A percentile compares a stretch with the other conserved stretches of the same genome.
Conservation (phyloP, 2,329 filamentous ascomycete genomes). For the Colletotrichum cordylinicola region DNA sequence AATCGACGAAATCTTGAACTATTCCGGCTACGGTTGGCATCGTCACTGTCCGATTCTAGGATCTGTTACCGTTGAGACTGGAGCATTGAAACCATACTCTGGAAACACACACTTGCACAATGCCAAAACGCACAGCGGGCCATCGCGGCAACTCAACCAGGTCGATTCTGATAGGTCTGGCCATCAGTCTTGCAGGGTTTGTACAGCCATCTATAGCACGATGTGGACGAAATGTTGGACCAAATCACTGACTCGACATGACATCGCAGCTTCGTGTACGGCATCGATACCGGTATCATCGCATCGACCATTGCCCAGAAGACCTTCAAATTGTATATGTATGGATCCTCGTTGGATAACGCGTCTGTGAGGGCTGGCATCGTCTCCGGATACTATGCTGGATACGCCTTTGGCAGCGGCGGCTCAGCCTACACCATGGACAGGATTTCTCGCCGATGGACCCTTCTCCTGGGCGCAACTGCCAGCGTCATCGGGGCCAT, state of each 20-base stretch:
- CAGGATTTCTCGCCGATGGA: neutral
- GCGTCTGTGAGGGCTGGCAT: neutral
- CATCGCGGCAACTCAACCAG: conserved; percentile 14
- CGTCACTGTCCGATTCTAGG: neutral
- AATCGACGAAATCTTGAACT: neutral
- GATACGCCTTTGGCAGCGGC: conserved; percentile 10
- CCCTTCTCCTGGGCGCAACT: conserved; percentile 2
- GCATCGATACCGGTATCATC: conserved; percentile 3
- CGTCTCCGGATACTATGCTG: conserved; percentile 21
- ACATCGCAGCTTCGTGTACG: neutral
- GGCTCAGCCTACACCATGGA: conserved; percentile 17
- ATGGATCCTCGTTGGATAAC: conserved; percentile 1
- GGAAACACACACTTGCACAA: neutral
- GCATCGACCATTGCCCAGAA: conserved; percentile 20
- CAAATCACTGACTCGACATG: neutral
- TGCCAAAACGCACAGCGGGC: neutral
- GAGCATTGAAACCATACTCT: neutral
- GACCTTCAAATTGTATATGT: conserved; percentile 21
- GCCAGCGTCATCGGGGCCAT: conserved; percentile 5
- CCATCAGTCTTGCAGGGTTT: conserved; percentile 16
- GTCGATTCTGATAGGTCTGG: neutral
- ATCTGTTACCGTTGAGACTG: accelerated
- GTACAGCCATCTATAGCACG: neutral
- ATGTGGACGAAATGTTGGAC: neutral
- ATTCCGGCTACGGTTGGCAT: neutral